Base-by-base conservation (phyloP, 139 green algal genomes). In the Spirogloea muscicola region DNA sequence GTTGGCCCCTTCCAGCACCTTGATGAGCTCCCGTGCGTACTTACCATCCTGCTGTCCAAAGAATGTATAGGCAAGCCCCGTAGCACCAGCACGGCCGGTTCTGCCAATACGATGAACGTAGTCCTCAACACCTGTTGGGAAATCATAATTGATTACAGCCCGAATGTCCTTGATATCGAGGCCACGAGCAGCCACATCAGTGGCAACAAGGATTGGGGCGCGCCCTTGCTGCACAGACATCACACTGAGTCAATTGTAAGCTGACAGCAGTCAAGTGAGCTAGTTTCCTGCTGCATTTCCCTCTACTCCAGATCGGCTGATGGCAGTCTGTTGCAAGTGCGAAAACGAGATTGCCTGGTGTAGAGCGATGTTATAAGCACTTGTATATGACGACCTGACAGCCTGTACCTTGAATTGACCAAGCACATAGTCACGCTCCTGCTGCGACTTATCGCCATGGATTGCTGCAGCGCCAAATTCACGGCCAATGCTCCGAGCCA, bases 391-490 rank as follows among this genome's bases (percentile, higher is more conserved):
- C n/a, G n/a, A n/a, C n/a, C n/a, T n/a, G n/a, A n/a, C n/a, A n/a
- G n/a, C n/a, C n/a, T n/a, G n/a, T n/a, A n/a, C 52, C 42, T 82
- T 82, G 76, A 92, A 92, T 58, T 77, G 49, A 7, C 51, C 46
- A 9, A 97, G 81, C 36, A 92, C 88, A 42, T 80, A 91, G 74
- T 97, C 92, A 48, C 92, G 88, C 86, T 96, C 92, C 72, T 88
- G 81, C 87, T 97, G 92, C 59, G 84, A 84, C 86, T 97, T 97
- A 86, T 97, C 92, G 55, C 92, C 92, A 81, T 97, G 92, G 75
- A 97, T 96, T 42, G 89, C 81, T 1, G 82, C 83, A 0, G 89
- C 85, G 13, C 82, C 81, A 72, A 82, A 82, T 13, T 4, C 0
- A 33, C 68, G 67, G 52, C 51, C 58, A 3, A 82, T 43, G 16